phyloP scores from a whole-genome alignment of 257 asterid species.

The Nicotiana otophora region DNA sequence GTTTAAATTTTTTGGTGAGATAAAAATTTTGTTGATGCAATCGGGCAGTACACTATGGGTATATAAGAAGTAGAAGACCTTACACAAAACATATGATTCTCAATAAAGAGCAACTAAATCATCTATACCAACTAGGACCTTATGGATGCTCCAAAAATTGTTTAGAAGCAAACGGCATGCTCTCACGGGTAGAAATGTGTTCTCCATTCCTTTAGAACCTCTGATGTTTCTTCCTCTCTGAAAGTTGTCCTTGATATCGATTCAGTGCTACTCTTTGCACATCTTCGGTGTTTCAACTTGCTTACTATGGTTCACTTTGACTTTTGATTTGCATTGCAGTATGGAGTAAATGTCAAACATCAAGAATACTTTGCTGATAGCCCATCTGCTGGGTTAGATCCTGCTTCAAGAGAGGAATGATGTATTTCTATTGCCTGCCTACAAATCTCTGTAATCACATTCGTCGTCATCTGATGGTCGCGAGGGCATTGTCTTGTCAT shows the following conservation, averaged over 20 bases:
- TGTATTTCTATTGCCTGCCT: not conserved
- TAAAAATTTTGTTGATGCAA: not conserved
- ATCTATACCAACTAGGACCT: not conserved
- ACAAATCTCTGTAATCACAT: not conserved
- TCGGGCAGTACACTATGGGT: not conserved
- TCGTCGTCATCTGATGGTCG: not conserved
- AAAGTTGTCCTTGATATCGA: not conserved
- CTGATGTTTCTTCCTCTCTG: not conserved
- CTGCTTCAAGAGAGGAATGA: conserved; percentile 68
- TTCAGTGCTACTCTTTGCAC: not conserved
- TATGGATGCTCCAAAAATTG: not conserved
- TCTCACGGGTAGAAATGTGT: not conserved
- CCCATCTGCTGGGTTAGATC: conserved; percentile 83
- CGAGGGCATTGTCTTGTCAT: not conserved
- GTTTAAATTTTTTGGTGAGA: not conserved
- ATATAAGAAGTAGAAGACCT: not conserved
- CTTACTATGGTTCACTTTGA: not conserved
- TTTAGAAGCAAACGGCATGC: not conserved
- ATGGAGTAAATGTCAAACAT: conserved; percentile 91
- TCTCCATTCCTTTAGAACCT: not conserved
- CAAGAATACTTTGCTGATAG: conserved; percentile 91
- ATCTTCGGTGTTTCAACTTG: not conserved
- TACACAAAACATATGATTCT: not conserved
- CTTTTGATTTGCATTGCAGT: conserved; percentile 41
- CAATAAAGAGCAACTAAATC: not conserved